Conservation (phyloP, 306 rosid species). For the Trifolium repens region DNA sequence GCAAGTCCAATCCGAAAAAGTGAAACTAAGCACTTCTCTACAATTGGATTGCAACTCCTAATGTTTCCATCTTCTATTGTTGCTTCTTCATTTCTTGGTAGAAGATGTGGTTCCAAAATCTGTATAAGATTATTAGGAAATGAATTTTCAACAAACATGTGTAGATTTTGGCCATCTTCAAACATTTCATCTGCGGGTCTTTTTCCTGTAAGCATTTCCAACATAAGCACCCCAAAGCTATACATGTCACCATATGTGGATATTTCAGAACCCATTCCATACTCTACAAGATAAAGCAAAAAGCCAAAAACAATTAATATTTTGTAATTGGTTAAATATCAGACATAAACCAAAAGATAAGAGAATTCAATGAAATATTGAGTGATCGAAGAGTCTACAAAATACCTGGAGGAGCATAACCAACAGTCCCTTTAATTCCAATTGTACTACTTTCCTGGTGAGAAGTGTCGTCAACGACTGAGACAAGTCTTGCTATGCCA, state of each 20-base stretch:
- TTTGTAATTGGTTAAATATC: too few relatives aligned
- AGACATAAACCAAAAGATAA: background rate
- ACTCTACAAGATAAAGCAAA: too few relatives aligned
- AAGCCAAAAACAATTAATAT: too few relatives aligned
- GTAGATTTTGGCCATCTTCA: too few relatives aligned
- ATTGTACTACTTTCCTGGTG: background rate
- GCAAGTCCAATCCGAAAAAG: background rate
- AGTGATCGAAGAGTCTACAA: background rate
- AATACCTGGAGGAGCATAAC: constrained; percentile 42
- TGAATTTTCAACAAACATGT: background rate
- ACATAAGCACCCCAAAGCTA: too few relatives aligned
- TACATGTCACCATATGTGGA: too few relatives aligned
- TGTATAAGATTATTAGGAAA: background rate
- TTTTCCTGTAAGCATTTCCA: too few relatives aligned
- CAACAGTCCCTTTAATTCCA: constrained; percentile 37
- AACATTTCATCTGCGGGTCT: too few relatives aligned
- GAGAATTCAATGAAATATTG: background rate
- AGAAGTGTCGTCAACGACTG: background rate
- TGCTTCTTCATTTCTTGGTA: background rate
- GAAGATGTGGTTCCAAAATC: background rate
- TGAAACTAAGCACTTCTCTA: background rate
- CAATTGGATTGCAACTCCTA: background rate
- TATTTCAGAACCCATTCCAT: too few relatives aligned
- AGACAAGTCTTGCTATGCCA: constrained; percentile 33
- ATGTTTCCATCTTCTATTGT: background rate